phyloP scores from a whole-genome alignment of 257 asterid genomes.

The Lavandula angustifolia region DNA sequence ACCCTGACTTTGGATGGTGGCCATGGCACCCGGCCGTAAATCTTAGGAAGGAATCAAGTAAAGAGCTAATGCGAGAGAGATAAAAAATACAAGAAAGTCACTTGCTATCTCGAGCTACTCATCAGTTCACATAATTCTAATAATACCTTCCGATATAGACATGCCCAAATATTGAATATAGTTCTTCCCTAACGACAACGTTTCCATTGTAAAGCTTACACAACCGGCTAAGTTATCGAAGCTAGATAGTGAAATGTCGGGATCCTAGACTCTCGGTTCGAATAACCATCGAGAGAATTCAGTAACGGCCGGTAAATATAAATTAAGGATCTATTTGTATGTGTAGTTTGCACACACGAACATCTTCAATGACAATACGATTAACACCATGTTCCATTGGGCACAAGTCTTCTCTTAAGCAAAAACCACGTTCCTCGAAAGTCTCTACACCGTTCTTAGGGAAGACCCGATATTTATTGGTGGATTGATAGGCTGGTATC shows the following conservation, averaged over 20 bases:
- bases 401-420: constrained; percentile 98
- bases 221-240: constrained; percentile 22
- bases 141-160: constrained; percentile 8
- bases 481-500: constrained; percentile 64
- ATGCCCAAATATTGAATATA: not conserved
- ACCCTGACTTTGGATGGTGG: no score
- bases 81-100: constrained; percentile 3
- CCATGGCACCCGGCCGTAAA: no score
- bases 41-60: not conserved
- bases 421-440: constrained; percentile 99
- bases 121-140: not conserved
- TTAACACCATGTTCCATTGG: constrained; percentile 98
- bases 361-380: constrained; percentile 97
- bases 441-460: constrained; percentile 87
- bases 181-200: not conserved
- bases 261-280: not conserved
- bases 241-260: constrained; percentile 21
- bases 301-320: not conserved
- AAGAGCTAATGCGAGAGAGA: not conserved
- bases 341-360: constrained; percentile 61
- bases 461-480: constrained; percentile 67
- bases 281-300: no score
- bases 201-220: constrained; percentile 13
- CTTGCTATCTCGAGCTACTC: not conserved
- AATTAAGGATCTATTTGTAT: constrained; percentile 18